A percentile compares a stretch with the other conserved stretches of the same genome.
Evolutionary conservation across 306 rosid species (phyloP).

Genomic region (Styphnolobium japonicum): DNA sequence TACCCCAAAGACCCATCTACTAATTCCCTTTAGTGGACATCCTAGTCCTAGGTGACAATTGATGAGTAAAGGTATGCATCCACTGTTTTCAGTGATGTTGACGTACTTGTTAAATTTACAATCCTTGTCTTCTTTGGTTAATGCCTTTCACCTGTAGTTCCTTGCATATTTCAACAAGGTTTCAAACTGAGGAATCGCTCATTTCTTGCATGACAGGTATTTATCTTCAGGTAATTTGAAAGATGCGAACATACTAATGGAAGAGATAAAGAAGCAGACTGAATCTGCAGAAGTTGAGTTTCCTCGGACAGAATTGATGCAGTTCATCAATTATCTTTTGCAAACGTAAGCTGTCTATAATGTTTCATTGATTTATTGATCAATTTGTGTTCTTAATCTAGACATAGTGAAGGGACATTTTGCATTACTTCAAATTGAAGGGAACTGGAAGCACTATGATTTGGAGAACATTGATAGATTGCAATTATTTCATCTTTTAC

Average conservation of each 20-base stretch:
- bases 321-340: slow-evolving; percentile 71
- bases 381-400: slow-evolving; percentile 4
- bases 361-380: slow-evolving; percentile 5
- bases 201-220: slow-evolving; percentile 54
- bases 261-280: slow-evolving; percentile 71
- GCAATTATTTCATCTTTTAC: neutral
- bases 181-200: neutral
- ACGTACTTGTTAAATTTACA: neutral
- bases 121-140: slow-evolving; percentile 9
- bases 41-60: neutral
- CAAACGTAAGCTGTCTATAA: slow-evolving; percentile 63
- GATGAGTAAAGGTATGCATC: neutral
- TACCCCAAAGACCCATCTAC: neutral
- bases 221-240: slow-evolving; percentile 76
- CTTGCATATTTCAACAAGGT: slow-evolving; percentile 14
- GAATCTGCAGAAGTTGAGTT: slow-evolving; percentile 46
- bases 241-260: slow-evolving; percentile 80
- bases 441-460: neutral
- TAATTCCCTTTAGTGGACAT: neutral
- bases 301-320: slow-evolving; percentile 72
- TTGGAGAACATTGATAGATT: neutral
- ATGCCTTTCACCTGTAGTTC: neutral
- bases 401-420: neutral
- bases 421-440: neutral
- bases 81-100: neutral